These are phyloP conservation scores for Venturia pyrina DNA, from an alignment of 2,329 filamentous ascomycete genomes.

Conservation along the genomic window DNA sequence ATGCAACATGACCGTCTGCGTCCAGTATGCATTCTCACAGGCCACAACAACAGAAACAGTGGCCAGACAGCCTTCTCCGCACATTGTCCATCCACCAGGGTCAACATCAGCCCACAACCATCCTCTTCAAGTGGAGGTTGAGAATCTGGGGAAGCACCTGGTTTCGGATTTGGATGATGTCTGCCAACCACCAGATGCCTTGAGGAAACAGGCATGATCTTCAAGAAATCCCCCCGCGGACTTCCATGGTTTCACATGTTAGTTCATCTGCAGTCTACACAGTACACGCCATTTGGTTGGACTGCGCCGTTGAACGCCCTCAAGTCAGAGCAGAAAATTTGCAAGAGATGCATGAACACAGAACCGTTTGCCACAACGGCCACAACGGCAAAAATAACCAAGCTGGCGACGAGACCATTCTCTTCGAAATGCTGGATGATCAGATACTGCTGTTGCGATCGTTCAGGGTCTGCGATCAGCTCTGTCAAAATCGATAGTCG, in stretches of 20 bases:
- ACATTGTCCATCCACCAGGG: background rate
- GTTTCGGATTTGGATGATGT: background rate
- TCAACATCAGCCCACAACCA: background rate
- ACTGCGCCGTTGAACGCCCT: background rate
- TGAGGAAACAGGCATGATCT: background rate
- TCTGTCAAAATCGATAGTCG: background rate
- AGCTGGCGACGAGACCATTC: background rate
- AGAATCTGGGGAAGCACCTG: background rate
- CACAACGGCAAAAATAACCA: background rate
- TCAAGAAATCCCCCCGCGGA: background rate
- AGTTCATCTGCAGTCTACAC: background rate
- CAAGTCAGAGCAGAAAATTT: background rate
- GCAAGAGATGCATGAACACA: constrained; percentile 1
- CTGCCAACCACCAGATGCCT: background rate
- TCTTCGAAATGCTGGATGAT: background rate
- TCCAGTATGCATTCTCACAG: background rate
- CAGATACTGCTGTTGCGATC: background rate
- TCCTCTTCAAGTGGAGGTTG: background rate
- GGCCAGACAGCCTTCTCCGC: background rate
- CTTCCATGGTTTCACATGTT: constrained; percentile 3
- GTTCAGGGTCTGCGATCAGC: background rate
- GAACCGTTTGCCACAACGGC: background rate
- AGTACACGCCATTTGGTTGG: background rate
- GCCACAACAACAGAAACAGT: too few relatives aligned
- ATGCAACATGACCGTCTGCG: constrained; percentile 1